Conservation (phyloP, 2,329 filamentous ascomycete genomes). For the Fusarium sp. region DNA sequence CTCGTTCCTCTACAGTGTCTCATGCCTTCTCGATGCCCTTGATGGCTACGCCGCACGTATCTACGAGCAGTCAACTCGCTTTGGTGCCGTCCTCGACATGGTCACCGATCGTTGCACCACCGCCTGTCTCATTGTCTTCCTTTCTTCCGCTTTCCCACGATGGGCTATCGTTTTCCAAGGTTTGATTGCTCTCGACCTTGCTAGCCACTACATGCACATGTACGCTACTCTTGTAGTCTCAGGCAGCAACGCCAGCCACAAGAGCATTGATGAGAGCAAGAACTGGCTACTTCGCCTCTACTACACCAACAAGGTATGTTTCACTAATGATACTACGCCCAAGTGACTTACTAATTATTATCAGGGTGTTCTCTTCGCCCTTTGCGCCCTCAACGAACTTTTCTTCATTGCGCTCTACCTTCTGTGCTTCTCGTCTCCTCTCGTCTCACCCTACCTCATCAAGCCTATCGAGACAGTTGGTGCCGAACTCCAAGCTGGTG, state of each 20-base stretch:
- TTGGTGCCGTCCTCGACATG: constrained; percentile 98
- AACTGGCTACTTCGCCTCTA: constrained; percentile 94
- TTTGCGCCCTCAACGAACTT: constrained; percentile 90
- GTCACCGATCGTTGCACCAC: constrained; percentile 98
- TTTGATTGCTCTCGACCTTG: constrained; percentile 90
- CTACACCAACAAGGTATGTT: constrained; percentile 90
- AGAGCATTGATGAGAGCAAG: constrained; percentile 88
- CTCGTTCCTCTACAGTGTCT: constrained; percentile 90
- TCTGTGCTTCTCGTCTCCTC: constrained; percentile 93
- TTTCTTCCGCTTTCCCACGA: constrained; percentile 92
- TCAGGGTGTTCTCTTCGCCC: constrained; percentile 89
- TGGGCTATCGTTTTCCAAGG: constrained; percentile 96
- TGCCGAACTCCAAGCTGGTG: constrained; percentile 72
- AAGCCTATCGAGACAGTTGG: constrained; percentile 67
- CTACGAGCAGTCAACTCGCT: constrained; percentile 93
- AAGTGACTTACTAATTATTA: constrained; percentile 15
- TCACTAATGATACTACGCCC: background rate
- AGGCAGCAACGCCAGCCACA: constrained; percentile 84
- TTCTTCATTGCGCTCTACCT: constrained; percentile 99
- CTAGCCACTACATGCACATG: constrained; percentile 99
- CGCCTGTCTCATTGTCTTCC: constrained; percentile 91
- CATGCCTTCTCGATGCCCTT: constrained; percentile 93
- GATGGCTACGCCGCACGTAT: constrained; percentile 86
- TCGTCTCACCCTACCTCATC: constrained; percentile 86
- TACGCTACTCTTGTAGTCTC: constrained; percentile 93